Base-by-base conservation (phyloP, 2,329 filamentous ascomycete genomes). In the Colletotrichum cereale region DNA sequence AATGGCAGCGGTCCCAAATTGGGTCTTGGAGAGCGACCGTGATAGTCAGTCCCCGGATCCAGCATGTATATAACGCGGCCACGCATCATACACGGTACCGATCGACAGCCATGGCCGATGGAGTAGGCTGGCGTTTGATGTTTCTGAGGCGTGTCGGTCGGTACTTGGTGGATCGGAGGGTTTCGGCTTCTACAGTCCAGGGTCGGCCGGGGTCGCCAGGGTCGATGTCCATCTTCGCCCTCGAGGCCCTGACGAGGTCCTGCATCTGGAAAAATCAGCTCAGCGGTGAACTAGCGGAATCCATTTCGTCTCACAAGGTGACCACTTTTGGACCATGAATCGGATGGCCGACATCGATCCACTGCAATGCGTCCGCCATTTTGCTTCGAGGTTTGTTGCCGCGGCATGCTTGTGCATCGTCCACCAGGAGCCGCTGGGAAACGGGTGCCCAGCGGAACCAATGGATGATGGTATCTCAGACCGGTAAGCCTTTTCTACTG, bases 221-320 rank as follows among this genome's bases (percentile, higher is more conserved):
- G 36, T 55, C 50, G 26, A 31, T 14, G 6, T 18, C 24, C 2
- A 26, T 31, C 16, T 21, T 42, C 40, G 42, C 31, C 38, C 38
- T 52, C 12, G n/a, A 58, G 21, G 36, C 14, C 53, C 57, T 52
- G 60, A 42, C 12, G n/a, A 58, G 21, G 36, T 16, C 53, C 57
- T 52, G 60, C 8, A 50, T n/a, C 40, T 18, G 16, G 26, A 10
- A 29, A 12, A 6, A 34, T 18, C 29, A 61, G 26, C 64, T 24
- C 42, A n/a, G 44, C 56, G 34, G 29, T n/a, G 56, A 38, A 58
- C 36, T 47, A 29, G 29, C 36, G 16, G 18, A 29, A 26, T 42
- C 40, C 50, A 50, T 40, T 63, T 67, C 65, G 62, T 67, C 65
- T 62, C 48, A 31, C 57, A 55, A 40, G n/a, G 24, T 42, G 21